A percentile compares a stretch with the other conserved stretches of the same genome.
Conservation (phyloP, 441 rosid species). For the Adansonia grandidieri region DNA sequence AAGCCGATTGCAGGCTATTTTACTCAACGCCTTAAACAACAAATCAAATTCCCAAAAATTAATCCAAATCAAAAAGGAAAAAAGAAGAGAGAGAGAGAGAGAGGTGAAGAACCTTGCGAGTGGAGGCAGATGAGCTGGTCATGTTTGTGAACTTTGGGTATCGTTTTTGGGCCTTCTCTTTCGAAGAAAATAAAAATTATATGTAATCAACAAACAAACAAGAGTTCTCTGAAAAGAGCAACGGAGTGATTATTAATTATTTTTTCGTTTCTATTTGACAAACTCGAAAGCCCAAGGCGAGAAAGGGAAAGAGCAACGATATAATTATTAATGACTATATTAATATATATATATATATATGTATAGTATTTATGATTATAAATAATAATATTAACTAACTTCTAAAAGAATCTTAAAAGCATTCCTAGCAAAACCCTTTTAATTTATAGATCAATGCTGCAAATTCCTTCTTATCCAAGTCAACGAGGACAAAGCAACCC, state of each 20-base stretch:
- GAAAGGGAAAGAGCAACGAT: constrained; percentile 31
- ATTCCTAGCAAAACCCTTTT: no score
- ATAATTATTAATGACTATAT: no score
- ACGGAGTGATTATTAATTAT: not conserved
- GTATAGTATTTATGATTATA: no score
- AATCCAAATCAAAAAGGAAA: not conserved
- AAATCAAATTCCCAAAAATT: not conserved
- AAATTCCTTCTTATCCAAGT: no score
- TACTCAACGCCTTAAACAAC: constrained; percentile 70
- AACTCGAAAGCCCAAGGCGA: constrained; percentile 13
- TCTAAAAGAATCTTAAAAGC: no score
- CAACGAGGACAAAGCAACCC: no score
- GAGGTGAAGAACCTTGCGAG: constrained; percentile 65
- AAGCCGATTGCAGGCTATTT: constrained; percentile 91
- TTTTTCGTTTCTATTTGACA: constrained; percentile 26
- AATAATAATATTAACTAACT: no score
- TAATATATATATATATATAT: no score
- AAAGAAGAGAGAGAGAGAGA: not conserved
- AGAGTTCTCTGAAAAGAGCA: not conserved
- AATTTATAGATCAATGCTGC: no score
- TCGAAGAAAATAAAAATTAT: not conserved
- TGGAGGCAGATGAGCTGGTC: constrained; percentile 80
- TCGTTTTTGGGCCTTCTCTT: not conserved
- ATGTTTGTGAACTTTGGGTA: constrained; percentile 35
- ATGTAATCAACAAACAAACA: not conserved